Base-by-base conservation (phyloP, 805 yeast genomes). In the Pichia manshurica region DNA sequence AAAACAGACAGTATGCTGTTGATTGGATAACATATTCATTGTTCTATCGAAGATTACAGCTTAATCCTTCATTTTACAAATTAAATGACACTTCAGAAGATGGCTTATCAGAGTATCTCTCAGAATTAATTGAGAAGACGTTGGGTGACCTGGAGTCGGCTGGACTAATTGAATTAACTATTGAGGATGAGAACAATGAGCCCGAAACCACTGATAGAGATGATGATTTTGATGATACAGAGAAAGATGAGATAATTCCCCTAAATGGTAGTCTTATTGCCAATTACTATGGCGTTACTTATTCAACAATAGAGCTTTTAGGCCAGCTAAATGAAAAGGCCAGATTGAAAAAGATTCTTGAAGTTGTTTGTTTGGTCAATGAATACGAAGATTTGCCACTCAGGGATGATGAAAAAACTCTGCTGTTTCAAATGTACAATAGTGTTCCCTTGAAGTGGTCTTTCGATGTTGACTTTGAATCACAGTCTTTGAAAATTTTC, bases 1-100 rank as follows among this genome's bases (percentile, higher is more conserved):
- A 70, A 40, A 71, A 77, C 7, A 79, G 85, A 59, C 96, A 90
- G 57, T 93, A 85, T 55, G 87, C 95, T 56, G 78, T 93, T 50
- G 96, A 91, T 58, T 88, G 96, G 95, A 59, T 93, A 31, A 85
- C 96, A 0, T 87, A 77, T 61, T 76, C 96, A 0, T 85, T 81
- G 56, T 85, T 90, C 58, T 93, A 87, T 65, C 72, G 95, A 53
- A 72, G 98, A 44, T 62, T 93, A 19, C 84, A 80, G 47, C 73
- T 77, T 32, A 93, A 93, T 62, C 97, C 99, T 3, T 80, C 93
- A 49, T 93, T 77, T 61, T 93, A 93, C 60, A 96, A 89, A n/a
- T 75, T 87, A 7, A 70, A 70, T 36, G 86, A 82, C 51, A 70
- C 74, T 3, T 68, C 85, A 1, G 79, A 79, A 39, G 64, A 74